A percentile compares a stretch with the other conserved stretches of the same genome.
Conservation (phyloP, 352 stramenopile genomes). For the Pythium phragmitis region DNA sequence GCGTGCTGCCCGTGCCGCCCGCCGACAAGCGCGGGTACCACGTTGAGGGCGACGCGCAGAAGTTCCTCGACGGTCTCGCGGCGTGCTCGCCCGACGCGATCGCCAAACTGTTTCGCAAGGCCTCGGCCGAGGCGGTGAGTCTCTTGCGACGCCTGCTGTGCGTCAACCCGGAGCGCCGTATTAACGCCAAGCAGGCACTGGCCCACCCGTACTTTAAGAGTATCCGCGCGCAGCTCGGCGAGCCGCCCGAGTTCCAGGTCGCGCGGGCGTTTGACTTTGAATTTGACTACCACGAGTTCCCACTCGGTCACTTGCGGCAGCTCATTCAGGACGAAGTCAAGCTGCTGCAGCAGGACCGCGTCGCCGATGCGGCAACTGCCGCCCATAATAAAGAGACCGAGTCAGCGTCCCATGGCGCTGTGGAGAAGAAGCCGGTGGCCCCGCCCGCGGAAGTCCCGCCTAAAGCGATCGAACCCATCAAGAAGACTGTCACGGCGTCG, state of each 20-base stretch:
- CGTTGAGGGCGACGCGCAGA: slow-evolving; percentile 71
- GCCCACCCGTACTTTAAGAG: slow-evolving; percentile 90
- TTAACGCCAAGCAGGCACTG: slow-evolving; percentile 88
- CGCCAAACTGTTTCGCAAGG: slow-evolving; percentile 63
- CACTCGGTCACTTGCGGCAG: slow-evolving; percentile 53
- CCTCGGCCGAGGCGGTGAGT: slow-evolving; percentile 67
- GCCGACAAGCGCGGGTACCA: slow-evolving; percentile 73
- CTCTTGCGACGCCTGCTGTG: slow-evolving; percentile 69
- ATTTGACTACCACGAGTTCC: slow-evolving; percentile 76
- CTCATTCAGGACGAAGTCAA: slow-evolving; percentile 82
- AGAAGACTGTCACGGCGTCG: slow-evolving; percentile 18
- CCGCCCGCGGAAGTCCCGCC: slow-evolving; percentile 10
- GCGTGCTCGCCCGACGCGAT: slow-evolving; percentile 71
- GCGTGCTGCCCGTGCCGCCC: slow-evolving; percentile 63
- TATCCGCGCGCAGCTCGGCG: slow-evolving; percentile 66
- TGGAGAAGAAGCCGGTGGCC: slow-evolving; percentile 5
- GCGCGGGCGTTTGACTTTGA: slow-evolving; percentile 79
- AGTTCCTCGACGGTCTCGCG: slow-evolving; percentile 73
- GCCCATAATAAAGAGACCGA: slow-evolving; percentile 9
- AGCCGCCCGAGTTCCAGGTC: slow-evolving; percentile 65
- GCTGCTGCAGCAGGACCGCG: slow-evolving; percentile 52
- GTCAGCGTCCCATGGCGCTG: background rate
- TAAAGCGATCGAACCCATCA: slow-evolving; percentile 15
- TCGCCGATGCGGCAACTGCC: background rate
- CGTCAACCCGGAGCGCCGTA: slow-evolving; percentile 90